Percentiles rank a stretch among this genome's conserved stretches.
phyloP scores from a whole-genome alignment of 1,139 yeast species.

The Geotrichum bryndzae region DNA sequence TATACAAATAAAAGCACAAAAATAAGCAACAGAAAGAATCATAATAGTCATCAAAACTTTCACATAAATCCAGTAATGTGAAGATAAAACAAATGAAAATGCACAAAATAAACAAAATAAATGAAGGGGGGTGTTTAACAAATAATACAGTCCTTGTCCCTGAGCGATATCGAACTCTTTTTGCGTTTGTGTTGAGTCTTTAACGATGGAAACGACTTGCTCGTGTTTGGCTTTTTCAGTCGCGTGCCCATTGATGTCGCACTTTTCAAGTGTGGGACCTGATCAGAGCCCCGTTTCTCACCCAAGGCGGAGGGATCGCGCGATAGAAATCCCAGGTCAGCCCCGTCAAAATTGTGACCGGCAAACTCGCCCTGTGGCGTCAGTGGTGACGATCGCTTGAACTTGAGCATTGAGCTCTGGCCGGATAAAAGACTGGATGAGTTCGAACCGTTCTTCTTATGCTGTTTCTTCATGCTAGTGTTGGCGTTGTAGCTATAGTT shows the following conservation, averaged over 20 bases:
- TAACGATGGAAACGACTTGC: too few species aligned
- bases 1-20: not conserved
- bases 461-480: not conserved
- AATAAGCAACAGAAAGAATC: not conserved
- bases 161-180: not conserved
- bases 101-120: not conserved
- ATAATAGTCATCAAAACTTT: not conserved
- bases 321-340: not conserved
- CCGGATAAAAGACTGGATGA: conserved; percentile 1
- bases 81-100: not conserved
- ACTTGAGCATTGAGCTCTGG: not conserved
- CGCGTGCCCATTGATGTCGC: not conserved
- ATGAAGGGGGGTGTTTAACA: not conserved
- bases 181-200: too few species aligned
- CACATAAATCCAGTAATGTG: not conserved
- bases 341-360: not conserved
- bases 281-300: not conserved
- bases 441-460: not conserved
- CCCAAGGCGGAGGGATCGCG: not conserved
- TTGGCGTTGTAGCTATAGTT: conserved; percentile 1
- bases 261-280: not conserved
- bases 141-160: conserved; percentile 16
- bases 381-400: not conserved
- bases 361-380: not conserved
- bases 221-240: not conserved